A percentile compares a stretch with the other conserved stretches of the same genome.
These are phyloP conservation scores for Dothideomycetidae sp. DNA, from an alignment of 2,329 filamentous ascomycete genomes.

Conservation along the genomic window DNA sequence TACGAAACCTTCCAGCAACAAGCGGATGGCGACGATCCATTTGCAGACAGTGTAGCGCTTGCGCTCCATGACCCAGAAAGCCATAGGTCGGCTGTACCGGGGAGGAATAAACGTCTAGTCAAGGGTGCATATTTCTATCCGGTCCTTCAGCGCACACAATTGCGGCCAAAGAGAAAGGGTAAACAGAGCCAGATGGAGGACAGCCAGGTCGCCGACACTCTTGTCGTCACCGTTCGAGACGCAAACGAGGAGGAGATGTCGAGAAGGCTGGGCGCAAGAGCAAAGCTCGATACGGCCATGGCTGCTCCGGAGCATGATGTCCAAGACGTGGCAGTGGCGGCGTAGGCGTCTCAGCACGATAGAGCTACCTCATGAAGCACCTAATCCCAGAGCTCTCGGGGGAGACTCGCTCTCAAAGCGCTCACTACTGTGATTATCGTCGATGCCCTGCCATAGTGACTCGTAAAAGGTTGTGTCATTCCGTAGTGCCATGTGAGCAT, in stretches of 20 bases:
- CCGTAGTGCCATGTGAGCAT: conserved; percentile 1
- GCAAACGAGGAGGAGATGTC: conserved; percentile 36
- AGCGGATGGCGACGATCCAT: conserved; percentile 37
- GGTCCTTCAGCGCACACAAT: conserved; percentile 40
- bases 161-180: conserved; percentile 36
- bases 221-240: conserved; percentile 39
- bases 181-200: conserved; percentile 21
- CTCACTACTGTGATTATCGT: not conserved
- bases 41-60: conserved; percentile 41
- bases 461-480: conserved; percentile 1
- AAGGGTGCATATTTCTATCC: conserved; percentile 51
- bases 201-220: conserved; percentile 36
- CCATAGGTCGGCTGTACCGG: conserved; percentile 18
- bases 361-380: not conserved
- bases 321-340: not conserved
- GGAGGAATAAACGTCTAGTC: conserved; percentile 26
- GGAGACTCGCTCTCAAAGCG: not conserved
- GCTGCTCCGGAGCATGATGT: not conserved
- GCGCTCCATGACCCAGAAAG: conserved; percentile 40
- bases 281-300: conserved; percentile 9
- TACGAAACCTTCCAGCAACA: conserved; percentile 45
- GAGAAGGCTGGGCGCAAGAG: conserved; percentile 25
- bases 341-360: too few relatives aligned
- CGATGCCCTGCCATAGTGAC: conserved; percentile 2
- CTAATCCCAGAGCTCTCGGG: not conserved